Percentiles rank a stretch among this genome's conserved stretches.
phyloP scores from a whole-genome alignment of 192 early-diverging fungal genomes.

The Coemansia sp. region DNA sequence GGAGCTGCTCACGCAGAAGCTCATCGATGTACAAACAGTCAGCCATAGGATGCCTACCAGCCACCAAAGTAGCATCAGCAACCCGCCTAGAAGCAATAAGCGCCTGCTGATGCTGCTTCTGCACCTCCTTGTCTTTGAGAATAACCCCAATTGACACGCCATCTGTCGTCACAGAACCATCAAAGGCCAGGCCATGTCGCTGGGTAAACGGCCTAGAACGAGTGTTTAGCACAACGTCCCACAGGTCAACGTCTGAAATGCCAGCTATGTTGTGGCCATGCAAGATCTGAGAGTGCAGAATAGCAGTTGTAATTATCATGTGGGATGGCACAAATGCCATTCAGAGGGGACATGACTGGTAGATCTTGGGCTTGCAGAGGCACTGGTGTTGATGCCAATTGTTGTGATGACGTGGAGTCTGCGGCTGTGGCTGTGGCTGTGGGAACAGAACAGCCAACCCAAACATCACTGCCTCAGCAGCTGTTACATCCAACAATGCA shows the following conservation, averaged over 20 bases:
- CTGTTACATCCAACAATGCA: too few relatives aligned
- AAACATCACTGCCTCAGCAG: too few relatives aligned
- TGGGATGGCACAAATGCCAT: not conserved
- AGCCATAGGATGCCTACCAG: too few relatives aligned
- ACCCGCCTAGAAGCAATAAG: too few relatives aligned
- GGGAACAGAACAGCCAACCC: too few relatives aligned
- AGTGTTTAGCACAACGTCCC: too few relatives aligned
- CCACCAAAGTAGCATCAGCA: too few relatives aligned
- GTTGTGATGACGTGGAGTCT: not conserved
- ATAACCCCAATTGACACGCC: not conserved
- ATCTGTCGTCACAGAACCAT: not conserved
- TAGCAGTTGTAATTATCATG: not conserved
- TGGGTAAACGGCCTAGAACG: not conserved
- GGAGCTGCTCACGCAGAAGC: too few relatives aligned
- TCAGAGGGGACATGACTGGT: not conserved
- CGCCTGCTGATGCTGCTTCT: not conserved
- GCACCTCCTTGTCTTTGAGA: not conserved
- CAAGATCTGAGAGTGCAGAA: not conserved
- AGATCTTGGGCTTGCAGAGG: not conserved
- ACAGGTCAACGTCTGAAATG: too few relatives aligned
- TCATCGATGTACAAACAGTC: too few relatives aligned
- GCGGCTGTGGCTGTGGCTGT: too few relatives aligned
- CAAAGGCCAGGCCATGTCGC: not conserved
- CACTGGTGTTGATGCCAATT: not conserved
- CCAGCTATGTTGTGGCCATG: too few relatives aligned